Base-by-base conservation (phyloP, 371 early-diverging fungal species). In the Entomophthora muscae region DNA sequence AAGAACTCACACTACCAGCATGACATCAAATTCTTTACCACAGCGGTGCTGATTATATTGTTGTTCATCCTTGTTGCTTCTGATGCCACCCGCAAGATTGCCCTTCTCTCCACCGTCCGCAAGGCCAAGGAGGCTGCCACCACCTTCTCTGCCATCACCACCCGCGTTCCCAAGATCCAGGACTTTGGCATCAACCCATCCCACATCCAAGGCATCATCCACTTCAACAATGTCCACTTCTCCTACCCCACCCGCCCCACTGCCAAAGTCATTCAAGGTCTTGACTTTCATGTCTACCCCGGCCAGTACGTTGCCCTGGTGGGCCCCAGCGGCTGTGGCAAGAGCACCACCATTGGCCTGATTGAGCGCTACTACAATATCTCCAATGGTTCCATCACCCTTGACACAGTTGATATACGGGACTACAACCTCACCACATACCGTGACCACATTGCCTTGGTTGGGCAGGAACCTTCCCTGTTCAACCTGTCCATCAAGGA, bases 391-490 rank as follows among this genome's bases (percentile, higher is more conserved):
- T 53, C 67, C 0, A 76, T 90, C 32, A 67, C 70, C 27, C 32
- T 90, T 12, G 90, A 91, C 68, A 87, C 87, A 52, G 69, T 71
- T 2, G 76, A 85, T 56, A 67, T 89, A 52, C 75, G 77, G 61
- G 79, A 80, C 22, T 79, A 85, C 67, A 70, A 77, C 52, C 68
- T 88, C 33, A 69, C 71, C 27, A 77, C 80, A 42, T 71, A 89
- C 12, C 82, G 93, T 55, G 66, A 77, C 5, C 78, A 83, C 57
- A 80, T 94, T 71, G 83, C 87, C 1, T 71, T 93, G 28, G 93
- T 95, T 3, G 80, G 84, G 32, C 95, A 97, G 73, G 93, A 93
- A 70, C 91, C 92, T 24, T 77, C 79, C 17, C 72, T 95, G 42
- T 91, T 92, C 68, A 85, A 86, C 70, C 76, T 84, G 72, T 81